Percentiles rank a stretch among this genome's conserved stretches.
Evolutionary conservation across 768 basidiomycete genomes (phyloP).

Genomic region (Collybiopsis confluens): DNA sequence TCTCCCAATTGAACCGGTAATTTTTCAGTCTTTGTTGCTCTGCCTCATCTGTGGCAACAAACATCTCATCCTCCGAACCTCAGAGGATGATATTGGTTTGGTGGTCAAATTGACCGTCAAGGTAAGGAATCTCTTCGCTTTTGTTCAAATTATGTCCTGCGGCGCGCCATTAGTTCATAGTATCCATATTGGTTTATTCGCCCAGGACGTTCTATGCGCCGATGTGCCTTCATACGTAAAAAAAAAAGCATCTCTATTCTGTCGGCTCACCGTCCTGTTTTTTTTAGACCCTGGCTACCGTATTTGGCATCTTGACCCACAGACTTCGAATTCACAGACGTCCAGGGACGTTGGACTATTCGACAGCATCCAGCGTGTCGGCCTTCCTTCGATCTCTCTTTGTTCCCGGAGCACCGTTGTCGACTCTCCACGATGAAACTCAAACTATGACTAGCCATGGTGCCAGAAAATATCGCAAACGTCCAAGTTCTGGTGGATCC

Average conservation of each 20-base stretch:
- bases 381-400: slow-evolving; percentile 35
- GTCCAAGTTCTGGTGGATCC: slow-evolving; percentile 1
- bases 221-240: no score
- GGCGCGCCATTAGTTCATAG: no score
- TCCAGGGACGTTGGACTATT: neutral
- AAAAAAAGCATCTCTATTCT: no score
- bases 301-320: slow-evolving; percentile 49
- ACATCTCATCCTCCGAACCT: slow-evolving; percentile 60
- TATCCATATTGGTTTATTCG: no score
- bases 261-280: no score
- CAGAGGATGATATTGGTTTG: slow-evolving; percentile 58
- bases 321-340: slow-evolving; percentile 5
- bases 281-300: slow-evolving; percentile 50
- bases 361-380: slow-evolving; percentile 15
- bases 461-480: slow-evolving; percentile 5
- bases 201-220: no score
- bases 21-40: slow-evolving; percentile 63
- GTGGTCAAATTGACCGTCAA: slow-evolving; percentile 55
- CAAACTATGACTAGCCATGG: slow-evolving; percentile 5
- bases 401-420: slow-evolving; percentile 20
- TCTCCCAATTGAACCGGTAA: slow-evolving; percentile 56
- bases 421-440: slow-evolving; percentile 8
- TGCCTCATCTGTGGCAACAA: slow-evolving; percentile 60
- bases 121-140: slow-evolving; percentile 34
- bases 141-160: neutral